Evolutionary conservation across 495 filamentous ascomycete genomes (phyloP).

Genomic region (Penicillium dipodomyicola): DNA sequence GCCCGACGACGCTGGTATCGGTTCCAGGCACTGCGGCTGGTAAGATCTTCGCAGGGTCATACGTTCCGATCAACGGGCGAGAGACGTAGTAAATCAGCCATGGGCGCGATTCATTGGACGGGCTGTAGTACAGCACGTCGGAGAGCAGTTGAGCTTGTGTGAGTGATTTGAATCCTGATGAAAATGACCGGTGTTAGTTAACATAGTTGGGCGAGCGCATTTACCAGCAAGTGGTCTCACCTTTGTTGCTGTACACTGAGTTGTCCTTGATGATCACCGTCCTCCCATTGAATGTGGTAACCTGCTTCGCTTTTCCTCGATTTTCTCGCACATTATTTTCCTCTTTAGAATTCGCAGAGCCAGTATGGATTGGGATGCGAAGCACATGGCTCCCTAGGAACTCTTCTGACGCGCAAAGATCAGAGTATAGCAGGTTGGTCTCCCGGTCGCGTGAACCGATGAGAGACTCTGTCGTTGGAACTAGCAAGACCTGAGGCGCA

Average conservation of each 20-base stretch:
- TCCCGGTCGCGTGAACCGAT: slow-evolving; percentile 87
- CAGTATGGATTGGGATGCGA: slow-evolving; percentile 65
- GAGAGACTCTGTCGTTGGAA: slow-evolving; percentile 88
- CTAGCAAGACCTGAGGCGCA: slow-evolving; percentile 70
- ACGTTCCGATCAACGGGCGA: slow-evolving; percentile 79
- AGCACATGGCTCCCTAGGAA: slow-evolving; percentile 97
- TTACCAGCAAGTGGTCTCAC: slow-evolving; percentile 42
- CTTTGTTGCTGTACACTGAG: slow-evolving; percentile 93
- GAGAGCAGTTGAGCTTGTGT: slow-evolving; percentile 86
- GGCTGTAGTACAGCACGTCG: slow-evolving; percentile 84
- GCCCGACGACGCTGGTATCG: slow-evolving; percentile 23
- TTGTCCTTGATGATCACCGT: slow-evolving; percentile 94
- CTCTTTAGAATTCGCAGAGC: slow-evolving; percentile 59
- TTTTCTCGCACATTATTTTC: slow-evolving; percentile 78
- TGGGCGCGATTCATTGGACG: slow-evolving; percentile 75
- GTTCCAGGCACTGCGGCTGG: slow-evolving; percentile 56
- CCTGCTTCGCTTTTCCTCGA: slow-evolving; percentile 89
- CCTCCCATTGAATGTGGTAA: slow-evolving; percentile 86
- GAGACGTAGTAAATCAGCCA: slow-evolving; percentile 99
- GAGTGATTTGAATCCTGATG: slow-evolving; percentile 81
- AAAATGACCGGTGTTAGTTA: slow-evolving; percentile 12
- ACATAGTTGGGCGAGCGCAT: slow-evolving; percentile 5
- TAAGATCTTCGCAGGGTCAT: slow-evolving; percentile 67
- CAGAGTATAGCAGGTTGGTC: slow-evolving; percentile 69
- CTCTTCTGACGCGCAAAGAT: slow-evolving; percentile 84